Evolutionary conservation across 176 grass and related monocot species (phyloP), one percentile per base, ranked within the genome.

Genomic region (Leersia perrieri): DNA sequence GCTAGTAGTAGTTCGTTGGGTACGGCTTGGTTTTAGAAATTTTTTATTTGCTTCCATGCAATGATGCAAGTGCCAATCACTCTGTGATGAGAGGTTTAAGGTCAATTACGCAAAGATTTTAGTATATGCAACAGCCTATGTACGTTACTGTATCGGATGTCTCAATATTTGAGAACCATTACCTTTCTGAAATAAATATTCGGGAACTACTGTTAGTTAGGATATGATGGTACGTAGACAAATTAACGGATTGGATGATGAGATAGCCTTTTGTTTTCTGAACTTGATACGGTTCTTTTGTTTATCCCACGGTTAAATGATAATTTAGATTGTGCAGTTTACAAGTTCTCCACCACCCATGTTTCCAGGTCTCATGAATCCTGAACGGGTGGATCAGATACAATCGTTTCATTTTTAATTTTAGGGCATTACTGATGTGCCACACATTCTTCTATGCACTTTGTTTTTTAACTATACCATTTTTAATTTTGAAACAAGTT

Each of bases 11-110:
- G 14, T 35, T 75, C 38, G 61, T 33, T 76, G 38, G 51, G 63
- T 31, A 75, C 18, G 73, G 70, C 40, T 71, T 63, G 83, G 66
- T 63, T 35, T 62, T 53, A 76, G 39, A 25, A 33, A 55, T 20
- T 25, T 15, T 51, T 51, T 20, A 51, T 51, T 20, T 51, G 47
- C 47, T 51, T 12, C 18, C 47, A 22, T 7, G 47, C 47, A 51
- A 25, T 11, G 16, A 22, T 7, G 47, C 47, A 51, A 25, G 27
- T 44, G 36, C 36, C 57, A 36, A 41, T 45, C 29, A 34, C 26
- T 55, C 1, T 20, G 47, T 1, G 47, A 51, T 5, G 35, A 44
- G 39, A 30, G 39, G 28, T 60, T 70, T 27, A 66, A 80, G 44
- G 62, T 47, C 40, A 86, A 81, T 38, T 30, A 75, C 68, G 10